Conservation (phyloP, 1,139 yeast genomes). For the Zhuliangozyma parablackwelliae region DNA sequence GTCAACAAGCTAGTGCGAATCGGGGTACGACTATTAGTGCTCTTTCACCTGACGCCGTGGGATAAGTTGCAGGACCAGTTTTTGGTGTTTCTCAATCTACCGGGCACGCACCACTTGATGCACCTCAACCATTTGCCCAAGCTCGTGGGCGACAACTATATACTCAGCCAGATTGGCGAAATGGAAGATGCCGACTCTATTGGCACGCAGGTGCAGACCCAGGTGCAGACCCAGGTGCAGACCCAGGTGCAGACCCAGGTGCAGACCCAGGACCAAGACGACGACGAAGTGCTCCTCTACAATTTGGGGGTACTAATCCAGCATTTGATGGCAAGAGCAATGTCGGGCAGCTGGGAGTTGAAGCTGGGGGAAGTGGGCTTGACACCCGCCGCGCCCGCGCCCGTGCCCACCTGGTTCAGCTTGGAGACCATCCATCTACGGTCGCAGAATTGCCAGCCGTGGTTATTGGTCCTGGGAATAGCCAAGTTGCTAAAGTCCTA, state of each 20-base stretch:
- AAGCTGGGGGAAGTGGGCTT: constrained; percentile 18
- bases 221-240: neutral
- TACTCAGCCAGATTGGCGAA: constrained; percentile 2
- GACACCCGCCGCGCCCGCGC: neutral
- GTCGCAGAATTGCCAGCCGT: constrained; percentile 19
- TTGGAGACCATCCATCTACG: constrained; percentile 20
- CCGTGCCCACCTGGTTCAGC: constrained; percentile 24
- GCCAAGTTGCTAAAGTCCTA: constrained; percentile 23
- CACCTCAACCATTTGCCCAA: constrained; percentile 9
- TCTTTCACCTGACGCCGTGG: constrained; percentile 26
- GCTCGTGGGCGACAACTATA: constrained; percentile 6
- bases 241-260: constrained; percentile 4
- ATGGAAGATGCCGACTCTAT: constrained; percentile 1
- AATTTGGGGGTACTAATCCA: constrained; percentile 21
- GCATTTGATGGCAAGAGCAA: constrained; percentile 15
- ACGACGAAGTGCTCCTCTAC: constrained; percentile 13
- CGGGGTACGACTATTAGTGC: constrained; percentile 26
- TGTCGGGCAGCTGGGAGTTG: constrained; percentile 16
- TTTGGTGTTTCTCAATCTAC: constrained; percentile 32
- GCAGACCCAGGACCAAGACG: neutral
- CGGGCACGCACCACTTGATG: constrained; percentile 15
- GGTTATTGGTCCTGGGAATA: constrained; percentile 32
- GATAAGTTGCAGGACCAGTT: constrained; percentile 31
- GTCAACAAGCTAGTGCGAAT: constrained; percentile 26
- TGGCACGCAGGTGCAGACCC: constrained; percentile 5